Evolutionary conservation across 768 basidiomycete species (phyloP).

Genomic region (Infundibulicybe gibba): DNA sequence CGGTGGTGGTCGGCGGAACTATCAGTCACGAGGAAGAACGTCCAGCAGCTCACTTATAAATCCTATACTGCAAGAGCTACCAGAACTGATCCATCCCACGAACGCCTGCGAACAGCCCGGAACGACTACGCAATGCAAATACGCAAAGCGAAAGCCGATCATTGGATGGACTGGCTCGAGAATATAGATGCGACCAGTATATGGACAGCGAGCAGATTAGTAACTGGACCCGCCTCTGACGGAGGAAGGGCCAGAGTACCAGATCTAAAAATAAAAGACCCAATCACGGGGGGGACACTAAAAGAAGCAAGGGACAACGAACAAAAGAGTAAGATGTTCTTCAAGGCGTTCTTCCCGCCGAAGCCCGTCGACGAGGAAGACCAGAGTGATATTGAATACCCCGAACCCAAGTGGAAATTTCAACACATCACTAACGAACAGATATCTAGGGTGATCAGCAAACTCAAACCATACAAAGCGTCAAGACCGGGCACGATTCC

Average conservation of each 20-base stretch:
- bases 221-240: not conserved
- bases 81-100: too few species aligned
- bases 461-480: too few species aligned
- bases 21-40: too few species aligned
- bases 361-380: too few species aligned
- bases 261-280: not conserved
- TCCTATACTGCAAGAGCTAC: too few species aligned
- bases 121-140: not conserved
- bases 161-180: slow-evolving; percentile 7
- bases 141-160: slow-evolving; percentile 5
- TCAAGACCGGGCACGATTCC: too few species aligned
- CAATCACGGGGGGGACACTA: not conserved
- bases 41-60: too few species aligned
- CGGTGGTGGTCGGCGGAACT: too few species aligned
- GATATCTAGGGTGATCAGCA: too few species aligned
- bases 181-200: not conserved
- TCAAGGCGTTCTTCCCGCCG: not conserved
- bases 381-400: too few species aligned
- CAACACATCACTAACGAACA: too few species aligned
- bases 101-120: not conserved
- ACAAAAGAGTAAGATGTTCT: slow-evolving; percentile 1
- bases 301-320: slow-evolving; percentile 3
- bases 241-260: slow-evolving; percentile 2
- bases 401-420: too few species aligned
- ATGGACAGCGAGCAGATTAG: slow-evolving; percentile 11